phyloP scores from a whole-genome alignment of 768 basidiomycete species.

The Suillus hirtellus region DNA sequence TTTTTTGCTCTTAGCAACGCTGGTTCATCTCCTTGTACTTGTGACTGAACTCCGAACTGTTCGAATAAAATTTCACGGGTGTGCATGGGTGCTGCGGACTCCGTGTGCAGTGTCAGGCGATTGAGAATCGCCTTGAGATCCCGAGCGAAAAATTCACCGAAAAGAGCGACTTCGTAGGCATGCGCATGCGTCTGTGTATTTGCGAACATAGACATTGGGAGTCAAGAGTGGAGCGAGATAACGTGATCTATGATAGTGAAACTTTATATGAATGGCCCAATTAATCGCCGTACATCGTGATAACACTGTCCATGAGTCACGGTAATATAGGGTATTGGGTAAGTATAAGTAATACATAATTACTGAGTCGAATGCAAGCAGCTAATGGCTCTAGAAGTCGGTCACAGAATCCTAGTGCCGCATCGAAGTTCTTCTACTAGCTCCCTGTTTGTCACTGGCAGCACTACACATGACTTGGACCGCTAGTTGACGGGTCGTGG shows the following conservation, averaged over 20 bases:
- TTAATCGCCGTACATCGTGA: not conserved
- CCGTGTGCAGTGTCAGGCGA: constrained; percentile 78
- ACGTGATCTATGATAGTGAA: not conserved
- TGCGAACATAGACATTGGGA: constrained; percentile 20
- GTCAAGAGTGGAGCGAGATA: not conserved
- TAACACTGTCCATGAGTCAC: too few relatives aligned
- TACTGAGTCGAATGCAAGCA: not conserved
- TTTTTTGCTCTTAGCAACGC: constrained; percentile 72
- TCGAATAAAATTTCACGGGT: constrained; percentile 81
- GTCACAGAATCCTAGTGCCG: not conserved
- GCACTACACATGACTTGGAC: not conserved
- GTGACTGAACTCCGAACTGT: constrained; percentile 65
- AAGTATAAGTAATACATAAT: not conserved
- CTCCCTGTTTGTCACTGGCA: not conserved
- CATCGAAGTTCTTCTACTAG: not conserved
- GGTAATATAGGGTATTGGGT: too few relatives aligned
- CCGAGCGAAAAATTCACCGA: constrained; percentile 76
- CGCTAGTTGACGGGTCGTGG: not conserved
- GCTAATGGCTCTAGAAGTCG: not conserved
- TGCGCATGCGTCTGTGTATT: constrained; percentile 40
- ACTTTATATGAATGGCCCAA: not conserved
- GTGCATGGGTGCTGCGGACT: constrained; percentile 74
- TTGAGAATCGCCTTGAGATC: constrained; percentile 79
- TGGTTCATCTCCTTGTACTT: constrained; percentile 68
- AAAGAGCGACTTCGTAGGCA: constrained; percentile 79